These are phyloP conservation scores for Drechslera avenae DNA, from an alignment of 2,329 filamentous ascomycete genomes.

Conservation along the genomic window DNA sequence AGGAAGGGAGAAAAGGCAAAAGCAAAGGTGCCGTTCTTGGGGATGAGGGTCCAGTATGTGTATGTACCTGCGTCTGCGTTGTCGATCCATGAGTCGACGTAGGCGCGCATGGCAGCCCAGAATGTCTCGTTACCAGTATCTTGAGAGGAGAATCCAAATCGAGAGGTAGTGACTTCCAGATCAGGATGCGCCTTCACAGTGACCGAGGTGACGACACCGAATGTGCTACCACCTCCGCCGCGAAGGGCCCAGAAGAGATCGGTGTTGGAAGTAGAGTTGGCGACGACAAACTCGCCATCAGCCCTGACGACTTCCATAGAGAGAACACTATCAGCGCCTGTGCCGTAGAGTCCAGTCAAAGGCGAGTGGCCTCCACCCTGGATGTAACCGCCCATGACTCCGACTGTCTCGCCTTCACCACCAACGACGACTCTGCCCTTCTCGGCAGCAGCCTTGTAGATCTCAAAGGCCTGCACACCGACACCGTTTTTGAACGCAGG, in stretches of 20 bases:
- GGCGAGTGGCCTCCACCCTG: slow-evolving; percentile 62
- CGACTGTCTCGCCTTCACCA: slow-evolving; percentile 58
- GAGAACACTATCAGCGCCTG: slow-evolving; percentile 45
- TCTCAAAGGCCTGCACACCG: slow-evolving; percentile 60
- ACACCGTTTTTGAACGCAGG: slow-evolving; percentile 61
- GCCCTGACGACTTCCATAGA: slow-evolving; percentile 43
- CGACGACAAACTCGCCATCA: slow-evolving; percentile 37
- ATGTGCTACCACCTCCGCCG: slow-evolving; percentile 44
- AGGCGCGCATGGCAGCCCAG: slow-evolving; percentile 39
- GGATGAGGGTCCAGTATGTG: slow-evolving; percentile 41
- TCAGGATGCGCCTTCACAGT: slow-evolving; percentile 45
- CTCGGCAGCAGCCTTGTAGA: slow-evolving; percentile 57
- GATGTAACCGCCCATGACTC: slow-evolving; percentile 53
- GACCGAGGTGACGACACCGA: slow-evolving; percentile 41
- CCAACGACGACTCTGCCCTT: slow-evolving; percentile 58
- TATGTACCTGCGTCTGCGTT: slow-evolving; percentile 47
- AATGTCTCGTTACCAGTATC: slow-evolving; percentile 45
- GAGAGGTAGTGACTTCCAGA: slow-evolving; percentile 37
- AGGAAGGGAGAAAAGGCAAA: slow-evolving; percentile 46
- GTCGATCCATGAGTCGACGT: slow-evolving; percentile 40
- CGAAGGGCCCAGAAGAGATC: slow-evolving; percentile 47
- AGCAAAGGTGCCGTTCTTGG: slow-evolving; percentile 39
- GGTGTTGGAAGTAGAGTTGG: slow-evolving; percentile 36
- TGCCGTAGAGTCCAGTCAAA: slow-evolving; percentile 54
- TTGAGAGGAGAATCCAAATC: slow-evolving; percentile 39